Percentiles rank a stretch among this genome's conserved stretches.
These are phyloP conservation scores for Bertia moriformis DNA, from an alignment of 2,329 filamentous ascomycete species.

Conservation along the genomic window DNA sequence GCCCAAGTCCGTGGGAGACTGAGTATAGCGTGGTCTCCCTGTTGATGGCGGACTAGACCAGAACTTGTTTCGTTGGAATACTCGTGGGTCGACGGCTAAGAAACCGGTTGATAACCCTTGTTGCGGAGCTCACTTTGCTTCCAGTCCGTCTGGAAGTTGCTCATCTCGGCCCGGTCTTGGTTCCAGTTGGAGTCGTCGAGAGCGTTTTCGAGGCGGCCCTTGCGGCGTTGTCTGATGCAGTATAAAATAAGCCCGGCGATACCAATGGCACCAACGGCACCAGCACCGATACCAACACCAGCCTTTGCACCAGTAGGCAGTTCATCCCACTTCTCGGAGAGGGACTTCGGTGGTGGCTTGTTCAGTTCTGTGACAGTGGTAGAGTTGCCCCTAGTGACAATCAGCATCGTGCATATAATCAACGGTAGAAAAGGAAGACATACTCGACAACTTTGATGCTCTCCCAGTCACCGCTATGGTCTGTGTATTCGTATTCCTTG, in stretches of 20 bases:
- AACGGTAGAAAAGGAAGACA: not conserved
- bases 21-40: no score
- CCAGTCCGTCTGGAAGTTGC: not conserved
- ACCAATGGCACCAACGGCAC: conserved; percentile 13
- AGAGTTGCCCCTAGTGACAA: not conserved
- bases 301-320: conserved; percentile 29
- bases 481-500: conserved; percentile 48
- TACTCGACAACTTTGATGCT: conserved; percentile 43
- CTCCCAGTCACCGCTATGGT: conserved; percentile 43
- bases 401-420: not conserved
- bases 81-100: no score
- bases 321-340: conserved; percentile 22
- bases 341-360: conserved; percentile 15
- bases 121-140: not conserved
- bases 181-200: conserved; percentile 29
- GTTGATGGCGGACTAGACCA: no score
- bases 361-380: conserved; percentile 10
- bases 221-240: conserved; percentile 31
- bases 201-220: conserved; percentile 29
- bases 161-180: conserved; percentile 16
- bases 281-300: conserved; percentile 23
- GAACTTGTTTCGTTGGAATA: no score
- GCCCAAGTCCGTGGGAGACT: no score
- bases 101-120: not conserved
- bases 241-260: conserved; percentile 23